These are phyloP conservation scores for Camillea tinctor DNA, from an alignment of 2,329 filamentous ascomycete species.

Conservation along the genomic window DNA sequence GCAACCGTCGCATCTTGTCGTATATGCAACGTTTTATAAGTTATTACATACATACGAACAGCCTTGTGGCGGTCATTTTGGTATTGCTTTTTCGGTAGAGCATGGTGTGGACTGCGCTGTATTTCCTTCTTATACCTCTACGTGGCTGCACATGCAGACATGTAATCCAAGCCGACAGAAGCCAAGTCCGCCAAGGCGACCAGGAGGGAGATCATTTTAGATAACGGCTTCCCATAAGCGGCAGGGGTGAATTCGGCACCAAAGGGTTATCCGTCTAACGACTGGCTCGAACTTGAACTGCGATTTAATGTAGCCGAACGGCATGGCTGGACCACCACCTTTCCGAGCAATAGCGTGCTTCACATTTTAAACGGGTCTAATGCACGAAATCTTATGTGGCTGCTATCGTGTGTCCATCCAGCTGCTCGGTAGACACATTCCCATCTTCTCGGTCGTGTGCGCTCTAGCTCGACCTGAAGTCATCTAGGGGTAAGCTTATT, in stretches of 20 bases:
- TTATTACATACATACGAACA: not conserved
- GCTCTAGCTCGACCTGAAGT: not conserved
- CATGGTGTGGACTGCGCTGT: not conserved
- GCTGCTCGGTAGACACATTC: conserved; percentile 3
- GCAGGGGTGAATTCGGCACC: not conserved
- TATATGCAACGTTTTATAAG: not conserved
- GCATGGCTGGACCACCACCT: not conserved
- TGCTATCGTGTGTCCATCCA: not conserved
- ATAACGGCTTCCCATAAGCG: not conserved
- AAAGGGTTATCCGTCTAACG: not conserved
- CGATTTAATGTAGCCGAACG: not conserved
- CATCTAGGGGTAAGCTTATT: not conserved
- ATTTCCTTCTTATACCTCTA: not conserved
- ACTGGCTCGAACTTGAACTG: not conserved
- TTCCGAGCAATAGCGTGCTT: conserved; percentile 2
- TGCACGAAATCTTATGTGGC: not conserved
- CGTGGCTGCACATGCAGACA: not conserved
- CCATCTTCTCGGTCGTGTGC: not conserved
- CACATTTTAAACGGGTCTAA: conserved; percentile 1
- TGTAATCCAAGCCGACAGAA: not conserved
- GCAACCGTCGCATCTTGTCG: not conserved
- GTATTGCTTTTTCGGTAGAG: not conserved
- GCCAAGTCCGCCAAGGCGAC: not conserved
- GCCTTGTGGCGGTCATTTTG: not conserved
- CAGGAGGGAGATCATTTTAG: not conserved